A percentile compares a stretch with the other conserved stretches of the same genome.
Evolutionary conservation across 208 protist genomes (phyloP).

Genomic region (Crithidia sp.): DNA sequence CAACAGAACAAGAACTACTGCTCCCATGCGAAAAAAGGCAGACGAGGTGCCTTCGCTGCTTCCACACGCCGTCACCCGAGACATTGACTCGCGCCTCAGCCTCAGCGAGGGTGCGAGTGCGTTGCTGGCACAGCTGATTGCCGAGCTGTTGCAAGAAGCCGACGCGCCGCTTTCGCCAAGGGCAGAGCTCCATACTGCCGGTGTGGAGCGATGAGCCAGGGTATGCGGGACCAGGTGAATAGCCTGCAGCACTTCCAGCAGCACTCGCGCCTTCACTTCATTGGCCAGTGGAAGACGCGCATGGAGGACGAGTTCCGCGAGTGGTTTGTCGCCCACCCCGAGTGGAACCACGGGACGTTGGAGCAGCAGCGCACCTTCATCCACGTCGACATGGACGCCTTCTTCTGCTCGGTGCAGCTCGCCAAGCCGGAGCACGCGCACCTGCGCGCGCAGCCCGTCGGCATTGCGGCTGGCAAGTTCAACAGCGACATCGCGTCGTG

Average conservation of each 20-base stretch:
- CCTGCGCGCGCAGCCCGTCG: conserved; percentile 78
- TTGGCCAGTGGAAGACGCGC: conserved; percentile 91
- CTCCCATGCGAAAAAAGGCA: conserved; percentile 5
- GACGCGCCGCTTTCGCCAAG: not conserved
- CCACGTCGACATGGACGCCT: conserved; percentile 96
- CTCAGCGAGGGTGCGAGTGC: conserved; percentile 43
- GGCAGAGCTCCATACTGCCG: not conserved
- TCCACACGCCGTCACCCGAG: conserved; percentile 39
- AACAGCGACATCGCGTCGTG: conserved; percentile 93
- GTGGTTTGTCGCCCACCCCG: conserved; percentile 63
- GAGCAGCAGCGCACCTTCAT: conserved; percentile 65
- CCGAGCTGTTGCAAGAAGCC: conserved; percentile 28
- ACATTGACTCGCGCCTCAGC: conserved; percentile 44
- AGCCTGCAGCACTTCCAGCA: conserved; percentile 89
- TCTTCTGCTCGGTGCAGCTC: conserved; percentile 93
- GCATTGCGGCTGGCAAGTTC: conserved; percentile 80
- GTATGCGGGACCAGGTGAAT: conserved; percentile 65
- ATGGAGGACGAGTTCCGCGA: conserved; percentile 72
- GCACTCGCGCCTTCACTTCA: conserved; percentile 93
- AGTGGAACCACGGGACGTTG: conserved; percentile 75
- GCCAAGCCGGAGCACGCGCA: conserved; percentile 82
- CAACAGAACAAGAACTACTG: not conserved
- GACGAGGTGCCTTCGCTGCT: conserved; percentile 27
- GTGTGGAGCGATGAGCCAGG: conserved; percentile 9
- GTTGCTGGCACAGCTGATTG: conserved; percentile 37